Conservation (phyloP, 495 filamentous ascomycete species). For the Corynascus novoguineensis region DNA sequence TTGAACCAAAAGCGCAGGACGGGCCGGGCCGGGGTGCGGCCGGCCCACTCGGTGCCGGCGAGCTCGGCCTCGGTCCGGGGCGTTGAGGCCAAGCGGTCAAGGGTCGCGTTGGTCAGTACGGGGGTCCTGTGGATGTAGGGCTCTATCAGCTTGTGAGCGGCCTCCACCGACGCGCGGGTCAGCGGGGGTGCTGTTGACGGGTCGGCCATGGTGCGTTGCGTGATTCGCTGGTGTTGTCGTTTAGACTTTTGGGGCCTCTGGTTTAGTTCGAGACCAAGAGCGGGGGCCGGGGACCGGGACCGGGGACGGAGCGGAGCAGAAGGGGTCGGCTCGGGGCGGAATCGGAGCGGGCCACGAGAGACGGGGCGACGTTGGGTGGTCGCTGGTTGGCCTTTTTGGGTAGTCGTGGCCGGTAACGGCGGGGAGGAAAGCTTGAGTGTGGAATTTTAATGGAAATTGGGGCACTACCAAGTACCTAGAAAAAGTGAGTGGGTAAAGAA, state of each 20-base stretch:
- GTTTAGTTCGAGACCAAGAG: neutral
- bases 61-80: slow-evolving; percentile 53
- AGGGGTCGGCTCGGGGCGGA: neutral
- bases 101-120: slow-evolving; percentile 67
- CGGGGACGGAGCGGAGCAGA: too few relatives aligned
- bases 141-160: slow-evolving; percentile 67
- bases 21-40: slow-evolving; percentile 54
- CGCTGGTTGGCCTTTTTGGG: too few relatives aligned
- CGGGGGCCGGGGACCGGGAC: neutral
- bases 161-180: slow-evolving; percentile 59
- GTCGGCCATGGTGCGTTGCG: slow-evolving; percentile 42
- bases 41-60: slow-evolving; percentile 53
- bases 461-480: too few relatives aligned
- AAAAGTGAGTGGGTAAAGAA: too few relatives aligned
- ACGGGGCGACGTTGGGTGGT: too few relatives aligned
- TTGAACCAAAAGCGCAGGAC: slow-evolving; percentile 83
- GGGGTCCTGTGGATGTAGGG: slow-evolving; percentile 78
- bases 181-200: slow-evolving; percentile 52
- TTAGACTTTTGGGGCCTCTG: neutral
- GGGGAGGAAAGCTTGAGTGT: too few relatives aligned
- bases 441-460: too few relatives aligned
- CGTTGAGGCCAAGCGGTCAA: slow-evolving; percentile 67
- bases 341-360: neutral
- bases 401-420: too few relatives aligned
- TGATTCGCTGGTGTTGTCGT: too few relatives aligned